phyloP scores from a whole-genome alignment of 331 rosid species.

The Spiraea crenata region DNA sequence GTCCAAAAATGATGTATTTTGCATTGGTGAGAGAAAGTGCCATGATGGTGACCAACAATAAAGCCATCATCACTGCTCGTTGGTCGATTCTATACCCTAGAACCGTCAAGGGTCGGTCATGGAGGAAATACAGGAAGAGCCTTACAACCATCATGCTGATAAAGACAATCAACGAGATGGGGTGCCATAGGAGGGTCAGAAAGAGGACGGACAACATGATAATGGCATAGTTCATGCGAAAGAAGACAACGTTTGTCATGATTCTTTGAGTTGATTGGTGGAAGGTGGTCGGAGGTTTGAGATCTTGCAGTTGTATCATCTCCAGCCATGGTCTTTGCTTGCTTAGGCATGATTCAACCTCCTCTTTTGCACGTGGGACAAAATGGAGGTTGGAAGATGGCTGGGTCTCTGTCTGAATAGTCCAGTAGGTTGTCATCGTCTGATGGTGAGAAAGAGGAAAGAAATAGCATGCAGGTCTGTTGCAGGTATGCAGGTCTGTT shows the following conservation, averaged over 20 bases:
- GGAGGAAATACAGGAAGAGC: constrained; percentile 51
- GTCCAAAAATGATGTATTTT: constrained; percentile 31
- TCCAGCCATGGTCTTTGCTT: constrained; percentile 59
- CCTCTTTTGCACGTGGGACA: constrained; percentile 36
- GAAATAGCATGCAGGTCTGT: too few species aligned
- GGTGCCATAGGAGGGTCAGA: constrained; percentile 59
- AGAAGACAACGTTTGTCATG: constrained; percentile 41
- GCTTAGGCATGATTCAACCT: constrained; percentile 32
- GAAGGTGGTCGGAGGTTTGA: constrained; percentile 45
- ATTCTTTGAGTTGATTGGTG: constrained; percentile 38
- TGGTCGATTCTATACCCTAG: constrained; percentile 41
- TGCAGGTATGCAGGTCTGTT: constrained; percentile 1
- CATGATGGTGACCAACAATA: constrained; percentile 38
- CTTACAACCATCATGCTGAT: constrained; percentile 47
- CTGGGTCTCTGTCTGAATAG: constrained; percentile 45
- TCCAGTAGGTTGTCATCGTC: constrained; percentile 64
- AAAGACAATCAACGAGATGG: constrained; percentile 44
- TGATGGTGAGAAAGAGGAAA: background rate
- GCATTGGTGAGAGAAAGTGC: constrained; percentile 46
- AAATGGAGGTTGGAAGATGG: constrained; percentile 21
- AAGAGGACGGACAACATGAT: constrained; percentile 42
- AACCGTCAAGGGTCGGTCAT: constrained; percentile 43
- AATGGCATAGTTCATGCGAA: constrained; percentile 51
- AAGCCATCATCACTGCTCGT: constrained; percentile 30
- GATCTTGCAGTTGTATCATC: constrained; percentile 34